These are phyloP conservation scores for Angomonas ambiguus DNA, from an alignment of 208 protist genomes.

Conservation along the genomic window DNA sequence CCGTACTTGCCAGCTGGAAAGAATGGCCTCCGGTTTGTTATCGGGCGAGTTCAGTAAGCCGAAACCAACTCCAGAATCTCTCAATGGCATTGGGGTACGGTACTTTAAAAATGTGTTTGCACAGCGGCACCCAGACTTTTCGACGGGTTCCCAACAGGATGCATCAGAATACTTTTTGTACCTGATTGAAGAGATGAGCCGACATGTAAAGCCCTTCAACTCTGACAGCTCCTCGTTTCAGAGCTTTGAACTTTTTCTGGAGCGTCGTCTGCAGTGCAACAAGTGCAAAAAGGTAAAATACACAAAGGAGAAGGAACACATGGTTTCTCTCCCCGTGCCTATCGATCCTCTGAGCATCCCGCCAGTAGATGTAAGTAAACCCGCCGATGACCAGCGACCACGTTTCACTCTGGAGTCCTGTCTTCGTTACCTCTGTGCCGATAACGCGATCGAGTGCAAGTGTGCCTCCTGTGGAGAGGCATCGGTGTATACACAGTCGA, in stretches of 20 bases:
- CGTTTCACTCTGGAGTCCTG: slow-evolving; percentile 61
- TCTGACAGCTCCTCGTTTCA: slow-evolving; percentile 20
- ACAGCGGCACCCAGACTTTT: slow-evolving; percentile 93
- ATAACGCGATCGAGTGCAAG: slow-evolving; percentile 52
- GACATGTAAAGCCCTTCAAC: slow-evolving; percentile 40
- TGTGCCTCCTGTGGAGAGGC: slow-evolving; percentile 56
- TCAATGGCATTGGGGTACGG: slow-evolving; percentile 83
- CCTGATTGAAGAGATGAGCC: slow-evolving; percentile 82
- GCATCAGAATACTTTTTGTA: slow-evolving; percentile 94
- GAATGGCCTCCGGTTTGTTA: slow-evolving; percentile 88
- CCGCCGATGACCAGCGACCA: slow-evolving; percentile 40
- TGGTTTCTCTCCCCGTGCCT: slow-evolving; percentile 88
- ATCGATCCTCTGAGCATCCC: slow-evolving; percentile 39
- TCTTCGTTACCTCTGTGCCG: slow-evolving; percentile 27
- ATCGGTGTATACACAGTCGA: slow-evolving; percentile 51
- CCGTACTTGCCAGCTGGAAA: slow-evolving; percentile 86
- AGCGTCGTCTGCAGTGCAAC: slow-evolving; percentile 89
- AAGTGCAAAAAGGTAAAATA: slow-evolving; percentile 87
- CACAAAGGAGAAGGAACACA: slow-evolving; percentile 68
- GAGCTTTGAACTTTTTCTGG: slow-evolving; percentile 74
- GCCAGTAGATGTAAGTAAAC: slow-evolving; percentile 38
- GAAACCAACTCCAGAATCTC: slow-evolving; percentile 25
- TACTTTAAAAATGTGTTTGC: slow-evolving; percentile 96
- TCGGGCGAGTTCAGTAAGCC: slow-evolving; percentile 89
- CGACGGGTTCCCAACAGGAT: slow-evolving; percentile 94